Base-by-base conservation (phyloP, 2,329 filamentous ascomycete genomes). In the Trichophyton mentagrophytes region DNA sequence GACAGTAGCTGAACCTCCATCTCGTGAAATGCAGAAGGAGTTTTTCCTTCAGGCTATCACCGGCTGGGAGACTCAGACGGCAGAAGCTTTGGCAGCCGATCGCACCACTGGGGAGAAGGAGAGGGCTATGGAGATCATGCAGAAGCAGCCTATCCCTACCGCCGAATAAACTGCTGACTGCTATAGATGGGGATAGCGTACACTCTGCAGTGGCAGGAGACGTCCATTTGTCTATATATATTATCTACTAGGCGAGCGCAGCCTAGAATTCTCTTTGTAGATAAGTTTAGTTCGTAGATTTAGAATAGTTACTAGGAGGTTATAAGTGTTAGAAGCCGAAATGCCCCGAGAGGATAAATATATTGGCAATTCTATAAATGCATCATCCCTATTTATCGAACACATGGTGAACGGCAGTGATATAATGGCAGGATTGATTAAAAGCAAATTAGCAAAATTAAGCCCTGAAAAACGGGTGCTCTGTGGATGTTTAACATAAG, bases 31-130 rank as follows among this genome's bases (percentile, higher is more conserved):
- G 63, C 75, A 78, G 65, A 72, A 68, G 61, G 61, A 64, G 6
- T 67, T 76, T 44, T 77, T 75, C 66, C 68, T 71, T 61, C 63
- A 68, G 47, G 74, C 73, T 30, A 71, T 73, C 36, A 70, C 74
- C 56, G 72, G 71, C 7, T 78, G 76, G 76, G 72, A 76, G 64
- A 71, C 74, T 46, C 74, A 65, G 58, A 3, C 64, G 46, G 27
- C 61, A 22, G 40, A 63, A 30, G 59, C 59, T 17, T 59, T 57
- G 20, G 30, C 36, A 13, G 58, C 56, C 20, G 44, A 59, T 15
- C 30, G 63, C 42, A 38, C 57, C 20, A 11, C 11, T n/a, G 20
- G 33, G 27, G 63, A 59, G 46, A 61, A 62, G 36, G 60, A 62
- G 9, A 25, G 33, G 20, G 58, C 47, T 11, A 11, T n/a, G 5